Percentiles rank a stretch among this genome's conserved stretches.
Evolutionary conservation across 2,329 filamentous ascomycete species (phyloP).

Genomic region (Fusarium haematococcum): DNA sequence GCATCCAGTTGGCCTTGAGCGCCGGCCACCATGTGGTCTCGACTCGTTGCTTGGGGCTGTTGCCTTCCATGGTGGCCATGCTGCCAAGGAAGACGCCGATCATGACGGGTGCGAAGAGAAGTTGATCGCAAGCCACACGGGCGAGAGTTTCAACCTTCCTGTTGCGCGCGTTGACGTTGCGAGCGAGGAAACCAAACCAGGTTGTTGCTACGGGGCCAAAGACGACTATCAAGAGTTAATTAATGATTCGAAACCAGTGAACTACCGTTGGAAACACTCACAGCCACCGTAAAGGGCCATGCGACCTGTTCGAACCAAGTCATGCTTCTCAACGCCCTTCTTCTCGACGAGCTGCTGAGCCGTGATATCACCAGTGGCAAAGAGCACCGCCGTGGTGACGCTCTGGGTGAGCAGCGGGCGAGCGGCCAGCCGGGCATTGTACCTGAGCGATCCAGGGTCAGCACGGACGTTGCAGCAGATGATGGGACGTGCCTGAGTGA

Average conservation of each 20-base stretch:
- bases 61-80: constrained; percentile 86
- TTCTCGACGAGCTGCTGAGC: constrained; percentile 93
- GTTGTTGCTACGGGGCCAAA: constrained; percentile 90
- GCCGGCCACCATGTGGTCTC: constrained; percentile 76
- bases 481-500: neutral
- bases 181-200: constrained; percentile 86
- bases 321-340: constrained; percentile 81
- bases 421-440: constrained; percentile 83
- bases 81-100: constrained; percentile 83
- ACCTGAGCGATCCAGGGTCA: constrained; percentile 66
- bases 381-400: constrained; percentile 90
- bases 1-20: constrained; percentile 84
- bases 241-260: neutral
- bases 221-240: constrained; percentile 63
- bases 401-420: constrained; percentile 91
- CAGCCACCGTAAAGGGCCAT: constrained; percentile 86
- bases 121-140: constrained; percentile 84
- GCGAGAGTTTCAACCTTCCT: constrained; percentile 78
- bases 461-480: constrained; percentile 13
- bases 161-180: constrained; percentile 72
- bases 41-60: constrained; percentile 72
- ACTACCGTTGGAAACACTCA: constrained; percentile 54
- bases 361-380: constrained; percentile 89
- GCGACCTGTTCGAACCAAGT: constrained; percentile 76
- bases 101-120: constrained; percentile 85